Evolutionary conservation across 257 asterid genomes (phyloP).

Genomic region (Craterostigma plantagineum): DNA sequence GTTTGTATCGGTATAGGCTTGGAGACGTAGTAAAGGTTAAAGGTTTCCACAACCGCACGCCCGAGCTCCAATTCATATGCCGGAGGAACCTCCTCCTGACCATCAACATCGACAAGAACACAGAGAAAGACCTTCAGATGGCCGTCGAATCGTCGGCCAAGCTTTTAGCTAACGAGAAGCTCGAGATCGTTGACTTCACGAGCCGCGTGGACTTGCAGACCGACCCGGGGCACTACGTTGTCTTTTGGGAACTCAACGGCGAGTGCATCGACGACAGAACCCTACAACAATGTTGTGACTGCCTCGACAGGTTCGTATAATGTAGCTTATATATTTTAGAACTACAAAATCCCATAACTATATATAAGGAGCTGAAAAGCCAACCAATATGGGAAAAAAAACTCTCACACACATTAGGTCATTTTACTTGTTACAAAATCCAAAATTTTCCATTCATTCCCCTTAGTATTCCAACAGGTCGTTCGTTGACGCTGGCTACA

Average conservation of each 20-base stretch:
- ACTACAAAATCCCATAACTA: too few species aligned
- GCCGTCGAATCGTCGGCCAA: slow-evolving; percentile 63
- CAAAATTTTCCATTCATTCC: too few species aligned
- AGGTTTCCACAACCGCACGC: slow-evolving; percentile 79
- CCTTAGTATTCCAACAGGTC: too few species aligned
- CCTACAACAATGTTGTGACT: slow-evolving; percentile 63
- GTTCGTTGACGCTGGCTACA: slow-evolving; percentile 65
- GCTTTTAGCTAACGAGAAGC: slow-evolving; percentile 34
- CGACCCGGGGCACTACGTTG: slow-evolving; percentile 61
- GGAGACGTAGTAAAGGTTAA: slow-evolving; percentile 79
- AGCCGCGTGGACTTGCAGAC: slow-evolving; percentile 41
- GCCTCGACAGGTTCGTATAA: too few species aligned
- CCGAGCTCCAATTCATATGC: slow-evolving; percentile 76
- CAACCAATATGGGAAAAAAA: too few species aligned
- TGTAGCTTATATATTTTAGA: too few species aligned
- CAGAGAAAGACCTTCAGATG: slow-evolving; percentile 75
- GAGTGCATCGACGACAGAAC: slow-evolving; percentile 28
- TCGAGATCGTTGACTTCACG: slow-evolving; percentile 78
- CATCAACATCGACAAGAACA: slow-evolving; percentile 85
- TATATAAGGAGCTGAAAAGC: too few species aligned
- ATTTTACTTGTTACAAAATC: too few species aligned
- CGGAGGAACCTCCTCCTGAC: slow-evolving; percentile 70
- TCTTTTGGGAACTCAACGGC: slow-evolving; percentile 72
- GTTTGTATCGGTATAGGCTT: slow-evolving; percentile 70
- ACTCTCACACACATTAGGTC: too few species aligned